Percentiles rank a stretch among this genome's conserved stretches.
Evolutionary conservation across 495 filamentous ascomycete genomes (phyloP).

Genomic region (Tuber brumale): DNA sequence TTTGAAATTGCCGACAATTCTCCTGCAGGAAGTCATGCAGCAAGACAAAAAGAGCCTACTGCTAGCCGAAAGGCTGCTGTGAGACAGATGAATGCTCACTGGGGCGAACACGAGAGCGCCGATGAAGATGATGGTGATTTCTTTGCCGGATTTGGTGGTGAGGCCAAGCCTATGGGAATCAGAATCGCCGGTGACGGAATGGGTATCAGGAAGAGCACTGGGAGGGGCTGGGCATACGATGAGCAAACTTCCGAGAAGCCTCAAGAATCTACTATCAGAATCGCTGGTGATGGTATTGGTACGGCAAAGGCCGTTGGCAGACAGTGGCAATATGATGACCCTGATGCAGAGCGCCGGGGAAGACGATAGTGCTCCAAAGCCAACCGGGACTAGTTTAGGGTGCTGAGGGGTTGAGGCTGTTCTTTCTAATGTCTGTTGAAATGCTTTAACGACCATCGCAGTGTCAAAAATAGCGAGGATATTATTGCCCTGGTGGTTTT

Average conservation of each 20-base stretch:
- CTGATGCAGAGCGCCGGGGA: slow-evolving; percentile 39
- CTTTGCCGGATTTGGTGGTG: slow-evolving; percentile 37
- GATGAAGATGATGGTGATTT: slow-evolving; percentile 30
- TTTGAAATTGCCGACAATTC: slow-evolving; percentile 41
- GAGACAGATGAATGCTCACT: slow-evolving; percentile 41
- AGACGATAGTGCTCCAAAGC: background rate
- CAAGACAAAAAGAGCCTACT: slow-evolving; percentile 21
- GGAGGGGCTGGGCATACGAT: slow-evolving; percentile 29
- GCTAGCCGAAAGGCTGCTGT: slow-evolving; percentile 29
- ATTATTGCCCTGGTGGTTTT: slow-evolving; percentile 14
- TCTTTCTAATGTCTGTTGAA: slow-evolving; percentile 23
- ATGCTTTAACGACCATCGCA: slow-evolving; percentile 14
- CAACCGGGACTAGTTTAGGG: slow-evolving; percentile 12
- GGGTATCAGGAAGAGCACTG: slow-evolving; percentile 31
- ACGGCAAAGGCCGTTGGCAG: slow-evolving; percentile 57
- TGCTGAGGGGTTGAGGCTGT: background rate
- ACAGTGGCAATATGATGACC: slow-evolving; percentile 57
- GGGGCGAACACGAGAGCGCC: slow-evolving; percentile 33
- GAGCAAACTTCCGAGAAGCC: background rate
- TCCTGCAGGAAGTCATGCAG: slow-evolving; percentile 17
- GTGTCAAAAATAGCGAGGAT: slow-evolving; percentile 15
- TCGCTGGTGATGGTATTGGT: slow-evolving; percentile 68
- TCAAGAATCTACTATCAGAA: slow-evolving; percentile 48
- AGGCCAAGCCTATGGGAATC: slow-evolving; percentile 22
- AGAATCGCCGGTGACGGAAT: slow-evolving; percentile 34